Evolutionary conservation across 768 basidiomycete genomes (phyloP).

Genomic region (Podaxis mareebaensis): DNA sequence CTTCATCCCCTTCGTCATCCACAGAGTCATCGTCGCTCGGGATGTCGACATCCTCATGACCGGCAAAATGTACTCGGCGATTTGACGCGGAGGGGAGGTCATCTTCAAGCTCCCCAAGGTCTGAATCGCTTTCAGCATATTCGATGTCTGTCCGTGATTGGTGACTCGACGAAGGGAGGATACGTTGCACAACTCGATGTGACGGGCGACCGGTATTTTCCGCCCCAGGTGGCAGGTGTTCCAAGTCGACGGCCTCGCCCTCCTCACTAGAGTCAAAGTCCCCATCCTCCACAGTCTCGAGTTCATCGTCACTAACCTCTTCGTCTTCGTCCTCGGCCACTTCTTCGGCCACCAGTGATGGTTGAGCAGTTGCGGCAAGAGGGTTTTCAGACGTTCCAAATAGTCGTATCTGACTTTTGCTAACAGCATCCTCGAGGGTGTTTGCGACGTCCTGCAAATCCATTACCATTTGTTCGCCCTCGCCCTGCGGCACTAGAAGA

Average conservation of each 20-base stretch:
- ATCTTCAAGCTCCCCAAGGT: conserved; percentile 53
- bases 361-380: conserved; percentile 47
- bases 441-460: conserved; percentile 83
- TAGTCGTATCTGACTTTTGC: conserved; percentile 78
- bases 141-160: conserved; percentile 47
- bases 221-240: conserved; percentile 21
- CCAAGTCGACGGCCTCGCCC: conserved; percentile 22
- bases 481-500: conserved; percentile 71
- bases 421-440: conserved; percentile 84
- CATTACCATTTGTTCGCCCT: conserved; percentile 98
- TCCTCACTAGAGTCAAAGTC: conserved; percentile 30
- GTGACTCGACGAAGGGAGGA: conserved; percentile 35
- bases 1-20: conserved; percentile 37
- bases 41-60: conserved; percentile 44
- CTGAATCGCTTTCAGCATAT: conserved; percentile 82
- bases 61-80: conserved; percentile 38
- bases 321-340: conserved; percentile 25
- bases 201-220: conserved; percentile 53
- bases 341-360: conserved; percentile 27
- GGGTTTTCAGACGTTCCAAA: conserved; percentile 80
- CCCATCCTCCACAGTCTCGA: conserved; percentile 30
- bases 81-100: conserved; percentile 21
- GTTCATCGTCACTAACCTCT: conserved; percentile 27
- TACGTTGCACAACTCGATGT: conserved; percentile 46
- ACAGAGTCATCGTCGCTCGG: conserved; percentile 55